Evolutionary conservation across 352 stramenopile species (phyloP), one percentile per base, ranked within the genome.

Genomic region (Phytophthora kernoviae): DNA sequence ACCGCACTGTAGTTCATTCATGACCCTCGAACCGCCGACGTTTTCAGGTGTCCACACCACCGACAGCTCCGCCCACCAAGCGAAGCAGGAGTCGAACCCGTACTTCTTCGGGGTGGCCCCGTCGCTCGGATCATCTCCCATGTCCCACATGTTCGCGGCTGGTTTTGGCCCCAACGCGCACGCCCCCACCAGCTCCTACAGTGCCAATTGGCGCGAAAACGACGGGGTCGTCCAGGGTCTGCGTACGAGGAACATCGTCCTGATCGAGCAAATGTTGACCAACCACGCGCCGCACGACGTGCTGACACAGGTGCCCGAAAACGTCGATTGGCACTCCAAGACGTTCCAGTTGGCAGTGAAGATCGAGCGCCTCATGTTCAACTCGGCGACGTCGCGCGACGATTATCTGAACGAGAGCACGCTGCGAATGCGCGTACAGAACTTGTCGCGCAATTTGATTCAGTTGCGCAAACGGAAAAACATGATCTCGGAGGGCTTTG

Each of bases 311-410:
- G 70, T 85, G 34, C 75, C 75, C 17, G 77, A 84, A 51, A 85
- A 85, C 67, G 71, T 68, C 15, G 58, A 87, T 55, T 87, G 77
- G 75, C 69, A 77, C 52, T 79, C 72, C 46, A 87, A 87, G 70
- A 84, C 75, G 18, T 83, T 84, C 54, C 59, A 79, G 50, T 62
- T 87, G 54, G 72, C 77, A 11, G 65, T 85, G 57, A 87, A 87
- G 66, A 81, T 85, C 58, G 75, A 87, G 57, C 69, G 70, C 6
- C 73, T 87, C 62, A 79, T 85, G 64, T 82, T 87, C 58, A 76
- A 66, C 27, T 66, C 75, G 3, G 74, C 74, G 18, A 60, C 64
- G 9, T 79, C 77, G 1, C 58, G 69, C n/a, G 69, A 87, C 22
- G 69, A 82, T 62, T 87, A 87, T 65, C 43, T 84, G 46, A 75